Conservation (phyloP, 192 early-diverging fungal species). For the Thamnidium elegans region DNA sequence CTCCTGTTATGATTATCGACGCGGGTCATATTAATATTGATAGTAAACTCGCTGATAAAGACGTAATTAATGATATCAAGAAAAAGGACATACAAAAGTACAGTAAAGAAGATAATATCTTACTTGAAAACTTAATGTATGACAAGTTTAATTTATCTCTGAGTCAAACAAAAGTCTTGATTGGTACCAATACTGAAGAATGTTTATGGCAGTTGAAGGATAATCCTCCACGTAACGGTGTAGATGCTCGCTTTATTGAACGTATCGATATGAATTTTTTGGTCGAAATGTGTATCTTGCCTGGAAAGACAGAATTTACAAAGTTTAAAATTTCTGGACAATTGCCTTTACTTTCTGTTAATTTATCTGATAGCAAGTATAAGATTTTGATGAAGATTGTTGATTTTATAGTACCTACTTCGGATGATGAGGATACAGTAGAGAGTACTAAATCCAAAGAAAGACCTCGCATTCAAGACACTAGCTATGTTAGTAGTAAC, state of each 20-base stretch:
- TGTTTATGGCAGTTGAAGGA: conserved; percentile 18
- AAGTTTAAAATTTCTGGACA: conserved; percentile 66
- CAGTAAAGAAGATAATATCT: conserved; percentile 53
- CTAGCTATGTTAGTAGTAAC: not conserved
- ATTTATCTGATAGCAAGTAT: conserved; percentile 83
- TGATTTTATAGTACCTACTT: conserved; percentile 54
- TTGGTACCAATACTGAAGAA: conserved; percentile 45
- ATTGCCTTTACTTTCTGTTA: conserved; percentile 69
- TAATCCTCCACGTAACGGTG: conserved; percentile 29
- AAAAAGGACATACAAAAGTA: conserved; percentile 53
- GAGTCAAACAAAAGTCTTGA: conserved; percentile 65
- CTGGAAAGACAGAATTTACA: conserved; percentile 60
- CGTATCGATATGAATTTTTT: conserved; percentile 65
- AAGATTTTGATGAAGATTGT: conserved; percentile 72
- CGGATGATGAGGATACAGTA: conserved; percentile 7
- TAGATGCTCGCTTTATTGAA: conserved; percentile 61
- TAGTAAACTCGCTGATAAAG: conserved; percentile 64
- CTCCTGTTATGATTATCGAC: conserved; percentile 71
- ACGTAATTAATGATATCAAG: conserved; percentile 57
- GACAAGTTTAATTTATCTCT: conserved; percentile 76
- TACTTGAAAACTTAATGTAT: conserved; percentile 71
- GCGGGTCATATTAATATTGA: conserved; percentile 77
- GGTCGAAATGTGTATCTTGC: conserved; percentile 73
- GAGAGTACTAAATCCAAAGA: conserved; percentile 5
- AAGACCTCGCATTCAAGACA: not conserved